phyloP scores from a whole-genome alignment of 345 rosid genomes.

The Gossypium turneri region DNA sequence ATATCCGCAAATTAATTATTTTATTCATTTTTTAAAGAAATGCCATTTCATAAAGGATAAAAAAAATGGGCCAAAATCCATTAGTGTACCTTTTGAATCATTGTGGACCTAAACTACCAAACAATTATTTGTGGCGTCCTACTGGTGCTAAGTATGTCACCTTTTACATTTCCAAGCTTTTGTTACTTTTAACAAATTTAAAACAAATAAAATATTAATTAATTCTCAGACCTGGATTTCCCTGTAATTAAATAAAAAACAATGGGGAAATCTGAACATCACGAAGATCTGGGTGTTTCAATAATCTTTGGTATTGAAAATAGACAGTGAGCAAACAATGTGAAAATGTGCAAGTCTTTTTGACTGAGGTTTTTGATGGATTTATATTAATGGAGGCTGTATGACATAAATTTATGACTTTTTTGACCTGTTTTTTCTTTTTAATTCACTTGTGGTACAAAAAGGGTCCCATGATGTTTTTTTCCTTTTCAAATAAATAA shows the following conservation, averaged over 20 bases:
- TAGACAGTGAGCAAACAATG: slow-evolving; percentile 1
- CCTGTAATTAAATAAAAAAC: background rate
- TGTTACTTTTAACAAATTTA: background rate
- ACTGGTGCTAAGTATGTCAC: background rate
- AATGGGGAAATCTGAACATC: background rate
- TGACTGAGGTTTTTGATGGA: slow-evolving; percentile 6
- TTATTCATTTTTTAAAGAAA: background rate
- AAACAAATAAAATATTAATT: background rate
- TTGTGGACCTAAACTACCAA: background rate
- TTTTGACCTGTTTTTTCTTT: background rate
- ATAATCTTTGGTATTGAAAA: background rate
- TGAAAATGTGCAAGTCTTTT: slow-evolving; percentile 16
- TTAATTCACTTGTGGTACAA: background rate
- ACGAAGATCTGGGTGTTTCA: background rate
- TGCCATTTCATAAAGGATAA: background rate
- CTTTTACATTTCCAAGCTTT: background rate
- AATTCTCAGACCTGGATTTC: background rate
- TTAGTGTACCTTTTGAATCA: background rate
- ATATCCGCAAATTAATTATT: background rate
- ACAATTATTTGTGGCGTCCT: slow-evolving; percentile 2
- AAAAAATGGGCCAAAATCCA: background rate
- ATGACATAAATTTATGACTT: background rate
- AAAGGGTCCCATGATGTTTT: background rate
- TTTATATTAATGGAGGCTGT: background rate
- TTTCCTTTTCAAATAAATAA: background rate